Conservation (phyloP, 1,284 basidiomycete genomes). For the Tremellales sp. region DNA sequence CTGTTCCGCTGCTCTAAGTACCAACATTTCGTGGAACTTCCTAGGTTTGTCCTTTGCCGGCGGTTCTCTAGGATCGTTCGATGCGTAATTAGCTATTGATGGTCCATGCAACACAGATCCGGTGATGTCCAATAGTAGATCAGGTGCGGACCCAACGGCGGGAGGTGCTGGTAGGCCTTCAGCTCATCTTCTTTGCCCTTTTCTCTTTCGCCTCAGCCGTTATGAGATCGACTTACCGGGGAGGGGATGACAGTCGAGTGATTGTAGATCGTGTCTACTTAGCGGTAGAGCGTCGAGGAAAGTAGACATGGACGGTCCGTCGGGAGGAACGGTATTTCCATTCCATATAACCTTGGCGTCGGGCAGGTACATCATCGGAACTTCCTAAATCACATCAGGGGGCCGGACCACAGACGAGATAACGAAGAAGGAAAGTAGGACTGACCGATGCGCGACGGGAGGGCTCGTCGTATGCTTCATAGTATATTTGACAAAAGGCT, state of each 20-base stretch:
- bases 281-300: conserved; percentile 37
- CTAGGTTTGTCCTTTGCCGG: conserved; percentile 31
- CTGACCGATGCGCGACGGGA: conserved; percentile 30
- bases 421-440: too few species aligned
- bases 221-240: conserved; percentile 20
- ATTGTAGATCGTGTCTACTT: conserved; percentile 41
- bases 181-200: background rate
- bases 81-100: conserved; percentile 17
- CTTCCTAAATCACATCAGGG: conserved; percentile 21
- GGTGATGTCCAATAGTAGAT: conserved; percentile 39
- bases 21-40: conserved; percentile 45
- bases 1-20: conserved; percentile 31
- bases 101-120: conserved; percentile 43
- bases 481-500: conserved; percentile 44
- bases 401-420: background rate
- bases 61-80: conserved; percentile 14
- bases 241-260: conserved; percentile 43
- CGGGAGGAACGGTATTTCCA: conserved; percentile 32
- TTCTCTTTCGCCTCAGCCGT: background rate
- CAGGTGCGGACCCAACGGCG: conserved; percentile 22
- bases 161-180: conserved; percentile 1
- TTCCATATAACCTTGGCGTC: conserved; percentile 43
- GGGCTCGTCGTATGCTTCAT: conserved; percentile 45
- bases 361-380: conserved; percentile 37
- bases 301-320: conserved; percentile 20